Evolutionary conservation across 345 rosid genomes (phyloP), one percentile per base, ranked within the genome.

Genomic region (Cardamine occulta): DNA sequence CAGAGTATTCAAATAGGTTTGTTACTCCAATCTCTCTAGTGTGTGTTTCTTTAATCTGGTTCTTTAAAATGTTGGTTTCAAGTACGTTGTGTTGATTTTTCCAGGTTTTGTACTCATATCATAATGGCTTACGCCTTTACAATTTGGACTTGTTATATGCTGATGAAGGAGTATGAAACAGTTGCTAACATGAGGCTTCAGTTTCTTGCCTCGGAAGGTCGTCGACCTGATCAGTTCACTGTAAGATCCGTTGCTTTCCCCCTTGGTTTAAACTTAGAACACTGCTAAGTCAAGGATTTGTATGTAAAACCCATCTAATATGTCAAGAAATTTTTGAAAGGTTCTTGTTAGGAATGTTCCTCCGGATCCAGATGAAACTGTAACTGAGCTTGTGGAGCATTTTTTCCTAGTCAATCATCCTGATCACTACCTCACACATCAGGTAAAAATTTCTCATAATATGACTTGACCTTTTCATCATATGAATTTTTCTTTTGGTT

Each of bases 181-280:
- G 85, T 95, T 71, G 88, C 97, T 72, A 70, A 68, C 21, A 88
- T 92, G 99, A 82, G 99, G 66, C 83, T 89, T 88, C 92, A 86
- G 24, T 95, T 95, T 86, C 72, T 95, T 83, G 86, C 88, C 48
- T 79, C 97, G 7, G 99, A 88, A 80, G 76, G 68, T 45, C 96
- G 96, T n/a, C 88, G 96, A 19, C 90, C 97, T 1, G 97, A 95
- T 76, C 97, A 95, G 73, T 95, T 86, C 81, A 85, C 97, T 26
- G 98, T 94, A 85, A 70, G 85, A 70, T 26, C 2, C 45, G 17
- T 73, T 72, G 23, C 58, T 32, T 42, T 39, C 19, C 18, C 18
- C 54, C 7, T 39, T 39, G 5, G 12, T 6, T 19, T 40, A 62
- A 23, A 56, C 29, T 15, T 8, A 42, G 42, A 57, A 57, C 11